Base-by-base conservation (phyloP, 768 basidiomycete genomes). In the Arthromyces matolae region DNA sequence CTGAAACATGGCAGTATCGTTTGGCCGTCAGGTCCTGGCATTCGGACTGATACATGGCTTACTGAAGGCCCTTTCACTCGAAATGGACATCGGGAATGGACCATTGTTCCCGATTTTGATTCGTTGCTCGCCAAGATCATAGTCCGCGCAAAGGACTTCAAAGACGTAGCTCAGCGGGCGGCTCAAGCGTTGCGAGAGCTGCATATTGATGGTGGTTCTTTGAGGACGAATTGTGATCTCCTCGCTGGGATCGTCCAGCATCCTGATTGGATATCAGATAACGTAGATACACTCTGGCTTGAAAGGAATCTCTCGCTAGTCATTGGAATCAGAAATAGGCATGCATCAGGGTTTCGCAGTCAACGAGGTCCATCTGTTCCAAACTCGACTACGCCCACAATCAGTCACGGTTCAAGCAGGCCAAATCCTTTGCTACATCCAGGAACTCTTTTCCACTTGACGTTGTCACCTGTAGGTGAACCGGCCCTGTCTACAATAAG, bases 41-140 rank as follows among this genome's bases (percentile, higher is more conserved):
- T 94, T 23, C 83, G 91, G 58, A 69, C 93, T 37, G 91, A 94
- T 58, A 87, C 91, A 73, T 60, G 91, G 91, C 62, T 94, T 78
- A 61, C 84, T 78, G 43, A 82, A 77, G 45, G 87, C 77, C 41
- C 87, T 8, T 47, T 24, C 9, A 35, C 37, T 80, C 63, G 83
- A 78, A 64, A 82, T 77, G 35, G 28, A 0, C 18, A 36, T 12
- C 34, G 43, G 5, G 49, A 54, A 29, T 71, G 62, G 62, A 51
- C 28, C 22, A 45, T 67, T 3, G 62, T 86, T 71, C 86, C 90
- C 19, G 88, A 92, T 60, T 93, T 93, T 60, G 92, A 94, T 67
- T 89, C 86, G 27, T 71, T 94, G 51, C 76, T 94, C 23, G 91
- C 93, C 58, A 94, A 94, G 68, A 80, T 87, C 49, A 84, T 84